Base-by-base conservation (phyloP, 148 eudicot genomes). In the Linanthus parryae region DNA sequence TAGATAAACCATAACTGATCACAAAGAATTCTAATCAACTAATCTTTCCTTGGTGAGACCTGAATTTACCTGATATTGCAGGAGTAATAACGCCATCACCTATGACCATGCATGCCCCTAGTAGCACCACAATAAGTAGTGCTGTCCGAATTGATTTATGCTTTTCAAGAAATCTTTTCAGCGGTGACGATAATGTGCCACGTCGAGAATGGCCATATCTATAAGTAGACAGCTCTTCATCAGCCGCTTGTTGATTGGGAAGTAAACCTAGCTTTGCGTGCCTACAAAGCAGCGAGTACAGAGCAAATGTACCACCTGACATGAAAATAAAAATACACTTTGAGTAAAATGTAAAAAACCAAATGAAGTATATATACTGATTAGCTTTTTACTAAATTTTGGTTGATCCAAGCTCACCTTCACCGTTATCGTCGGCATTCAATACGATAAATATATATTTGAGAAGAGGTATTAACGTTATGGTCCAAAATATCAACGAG, bases 231-330 rank as follows among this genome's bases (percentile, higher is more conserved):
- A 92, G 67, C 67, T 88, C 96, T 64, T 92, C 96, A 52, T 92
- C 95, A 41, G 99, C 99, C 53, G 96, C 96, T 80, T 92, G 99
- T 59, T 92, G 99, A 76, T 88, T 88, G 31, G 99, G 96, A 68
- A 92, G 99, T 56, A 92, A 70, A 66, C 91, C 76, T 23, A 92
- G 74, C 61, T 84, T 92, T 58, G 91, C 95, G 70, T 92, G 90
- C 61, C 99, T 73, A 64, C 99, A 92, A 50, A 92, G 88, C 56
- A 92, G 67, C 28, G 99, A 92, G 70, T 92, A 92, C 11, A 92
- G 95, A 53, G 99, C 96, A 53, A 92, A 87, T 7, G 99, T 75
- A 58, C 99, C 99, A 66, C 99, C 99, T 92, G 69, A 40, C 49
- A 50, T 10, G 42, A 58, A 35, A 33, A 40, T 6, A 63, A 42